Evolutionary conservation across 192 early-diverging fungal species (phyloP).

Genomic region (Lobulomyces angularis): DNA sequence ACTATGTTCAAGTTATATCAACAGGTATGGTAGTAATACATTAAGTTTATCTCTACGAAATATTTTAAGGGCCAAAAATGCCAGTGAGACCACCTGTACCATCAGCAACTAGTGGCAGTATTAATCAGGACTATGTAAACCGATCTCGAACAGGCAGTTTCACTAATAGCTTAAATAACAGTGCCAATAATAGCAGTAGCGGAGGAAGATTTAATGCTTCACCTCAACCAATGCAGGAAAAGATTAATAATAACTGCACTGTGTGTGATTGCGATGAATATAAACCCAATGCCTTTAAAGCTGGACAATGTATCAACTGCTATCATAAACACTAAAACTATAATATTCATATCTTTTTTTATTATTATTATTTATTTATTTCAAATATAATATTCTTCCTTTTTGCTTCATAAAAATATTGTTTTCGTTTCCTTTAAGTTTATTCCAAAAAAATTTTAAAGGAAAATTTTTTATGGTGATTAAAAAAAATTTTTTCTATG

Average conservation of each 20-base stretch:
- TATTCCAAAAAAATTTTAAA: too few species aligned
- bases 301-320: constrained; percentile 68
- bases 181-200: not conserved
- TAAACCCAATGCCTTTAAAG: constrained; percentile 60
- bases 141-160: not conserved
- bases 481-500: too few species aligned
- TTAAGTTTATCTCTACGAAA: constrained; percentile 9
- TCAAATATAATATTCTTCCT: too few species aligned
- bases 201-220: constrained; percentile 14
- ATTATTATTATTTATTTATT: too few species aligned
- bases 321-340: constrained; percentile 56
- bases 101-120: too few species aligned
- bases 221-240: constrained; percentile 20
- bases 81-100: constrained; percentile 4
- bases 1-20: constrained; percentile 56
- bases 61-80: not conserved
- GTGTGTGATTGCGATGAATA: constrained; percentile 66
- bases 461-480: too few species aligned
- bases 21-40: constrained; percentile 19
- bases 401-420: too few species aligned
- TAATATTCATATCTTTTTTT: too few species aligned
- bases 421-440: too few species aligned
- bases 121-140: not conserved
- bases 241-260: constrained; percentile 19
- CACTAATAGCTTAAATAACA: not conserved